Conservation (phyloP, 1,284 basidiomycete species). For the Cutaneotrichosporon arboriforme region DNA sequence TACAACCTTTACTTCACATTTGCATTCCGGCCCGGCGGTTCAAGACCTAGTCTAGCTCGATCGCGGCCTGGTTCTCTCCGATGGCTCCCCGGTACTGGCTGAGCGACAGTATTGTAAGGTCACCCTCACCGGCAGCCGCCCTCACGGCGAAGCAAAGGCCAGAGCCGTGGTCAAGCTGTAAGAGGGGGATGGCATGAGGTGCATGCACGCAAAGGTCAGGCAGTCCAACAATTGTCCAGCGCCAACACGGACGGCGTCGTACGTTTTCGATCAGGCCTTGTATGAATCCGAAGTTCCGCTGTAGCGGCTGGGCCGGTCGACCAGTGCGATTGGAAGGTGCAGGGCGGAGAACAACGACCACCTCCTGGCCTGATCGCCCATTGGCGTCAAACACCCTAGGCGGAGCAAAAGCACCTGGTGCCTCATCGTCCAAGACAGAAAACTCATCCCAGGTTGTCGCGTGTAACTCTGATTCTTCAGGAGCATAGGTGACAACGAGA, state of each 20-base stretch:
- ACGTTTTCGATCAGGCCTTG: not conserved
- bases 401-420: too few relatives aligned
- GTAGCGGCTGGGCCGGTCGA: not conserved
- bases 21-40: too few relatives aligned
- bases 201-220: not conserved
- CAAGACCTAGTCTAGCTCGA: not conserved
- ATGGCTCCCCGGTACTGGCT: not conserved
- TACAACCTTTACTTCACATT: too few relatives aligned
- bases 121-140: not conserved
- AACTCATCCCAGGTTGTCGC: not conserved
- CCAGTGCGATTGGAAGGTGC: too few relatives aligned
- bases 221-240: not conserved
- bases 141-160: not conserved
- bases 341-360: not conserved
- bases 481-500: not conserved
- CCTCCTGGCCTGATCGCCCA: not conserved
- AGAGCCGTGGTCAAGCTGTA: too few relatives aligned
- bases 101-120: not conserved
- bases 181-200: not conserved
- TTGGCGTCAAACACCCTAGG: too few relatives aligned
- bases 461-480: not conserved
- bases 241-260: not conserved
- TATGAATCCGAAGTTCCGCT: not conserved
- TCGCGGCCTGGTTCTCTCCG: not conserved
- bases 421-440: not conserved